Conservation (phyloP, 2,329 filamentous ascomycete species). For the Metarhizium robertsii region DNA sequence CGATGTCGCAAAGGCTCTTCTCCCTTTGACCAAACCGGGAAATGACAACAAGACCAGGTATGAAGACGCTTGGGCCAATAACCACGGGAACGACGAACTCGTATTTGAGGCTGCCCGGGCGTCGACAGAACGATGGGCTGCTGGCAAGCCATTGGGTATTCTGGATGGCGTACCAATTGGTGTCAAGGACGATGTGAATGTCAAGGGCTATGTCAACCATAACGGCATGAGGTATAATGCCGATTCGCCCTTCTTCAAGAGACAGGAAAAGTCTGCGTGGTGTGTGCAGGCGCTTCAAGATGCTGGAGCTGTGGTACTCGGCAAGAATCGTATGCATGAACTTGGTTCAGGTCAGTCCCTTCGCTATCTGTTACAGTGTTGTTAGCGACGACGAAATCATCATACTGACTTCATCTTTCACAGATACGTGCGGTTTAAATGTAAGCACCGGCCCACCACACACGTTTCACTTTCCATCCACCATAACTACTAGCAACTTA, state of each 20-base stretch:
- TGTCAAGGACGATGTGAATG: constrained; percentile 71
- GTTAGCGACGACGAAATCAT: not conserved
- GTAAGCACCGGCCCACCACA: constrained; percentile 18
- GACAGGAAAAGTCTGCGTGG: constrained; percentile 52
- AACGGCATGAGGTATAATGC: constrained; percentile 55
- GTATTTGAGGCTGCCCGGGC: constrained; percentile 60
- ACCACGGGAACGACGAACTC: constrained; percentile 44
- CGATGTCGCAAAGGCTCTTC: constrained; percentile 59
- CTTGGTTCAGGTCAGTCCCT: constrained; percentile 53
- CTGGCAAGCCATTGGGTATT: constrained; percentile 54
- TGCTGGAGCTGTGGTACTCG: constrained; percentile 65
- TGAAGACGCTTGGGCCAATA: constrained; percentile 63
- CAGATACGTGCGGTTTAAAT: constrained; percentile 78
- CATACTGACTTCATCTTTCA: not conserved
- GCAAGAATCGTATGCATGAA: constrained; percentile 74
- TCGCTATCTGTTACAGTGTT: not conserved
- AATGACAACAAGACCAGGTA: constrained; percentile 47
- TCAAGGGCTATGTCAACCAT: constrained; percentile 61
- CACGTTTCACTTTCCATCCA: not conserved
- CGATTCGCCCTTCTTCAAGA: constrained; percentile 38
- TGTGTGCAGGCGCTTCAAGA: constrained; percentile 63
- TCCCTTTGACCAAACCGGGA: constrained; percentile 60
- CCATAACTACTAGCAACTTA: not conserved
- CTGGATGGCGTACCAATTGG: constrained; percentile 77
- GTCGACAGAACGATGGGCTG: constrained; percentile 63